Base-by-base conservation (phyloP, 495 filamentous ascomycete species). In the Melanomma pulvis-pyrius region DNA sequence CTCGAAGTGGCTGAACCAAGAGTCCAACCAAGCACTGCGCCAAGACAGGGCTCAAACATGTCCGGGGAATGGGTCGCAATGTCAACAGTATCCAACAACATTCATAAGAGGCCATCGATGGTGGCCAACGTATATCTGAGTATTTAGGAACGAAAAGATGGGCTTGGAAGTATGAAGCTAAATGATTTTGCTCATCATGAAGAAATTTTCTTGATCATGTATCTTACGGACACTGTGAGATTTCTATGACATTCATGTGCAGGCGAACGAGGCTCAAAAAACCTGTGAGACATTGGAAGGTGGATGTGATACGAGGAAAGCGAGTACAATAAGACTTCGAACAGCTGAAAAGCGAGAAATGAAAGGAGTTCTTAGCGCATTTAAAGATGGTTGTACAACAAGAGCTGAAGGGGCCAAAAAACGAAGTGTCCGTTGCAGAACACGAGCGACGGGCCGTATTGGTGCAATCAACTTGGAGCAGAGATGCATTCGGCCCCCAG, bases 21-120 rank as follows among this genome's bases (percentile, higher is more conserved):
- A 21, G 48, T 28, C 47, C 29, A 50, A 39, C 15, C 32, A 57
- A 34, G 61, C 61, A 32, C 17, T 25, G n/a, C 21, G 52, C 61
- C 52, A 64, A 64, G 61, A 48, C 52, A 56, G 34, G 50, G 50
- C 52, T 56, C 61, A 64, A 57, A 64, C 61, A 25, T 48, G 6
- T 19, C 29, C 17, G 22, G 24, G n/a, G 25, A 29, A 28, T 24
- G 32, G 36, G 2, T 17, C 11, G 25, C 41, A n/a, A n/a, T 29
- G n/a, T 52, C 12, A 36, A 26, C 48, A 8, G 21, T 51, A 4
- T 19, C 46, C 46, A 25, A 13, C 15, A 7, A 51, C n/a, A 44
- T 44, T 15, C 39, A 44, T 44, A n/a, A n/a, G n/a, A n/a, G n/a
- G n/a, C n/a, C n/a, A n/a, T n/a, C n/a, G n/a, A n/a, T n/a, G n/a